Conservation (phyloP, 2,329 filamentous ascomycete species). For the Fusarium circinatum region DNA sequence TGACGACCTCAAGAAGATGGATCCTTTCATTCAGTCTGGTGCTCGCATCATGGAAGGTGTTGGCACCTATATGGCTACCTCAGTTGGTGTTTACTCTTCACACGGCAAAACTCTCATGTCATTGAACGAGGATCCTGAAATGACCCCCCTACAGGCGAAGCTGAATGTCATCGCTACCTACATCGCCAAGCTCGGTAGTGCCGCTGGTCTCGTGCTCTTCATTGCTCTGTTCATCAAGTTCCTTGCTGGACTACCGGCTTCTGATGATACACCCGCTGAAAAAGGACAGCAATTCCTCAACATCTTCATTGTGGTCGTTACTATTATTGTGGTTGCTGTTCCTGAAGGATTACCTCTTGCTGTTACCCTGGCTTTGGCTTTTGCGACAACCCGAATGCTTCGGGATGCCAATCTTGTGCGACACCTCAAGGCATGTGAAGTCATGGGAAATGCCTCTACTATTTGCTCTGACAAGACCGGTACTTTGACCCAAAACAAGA, state of each 20-base stretch:
- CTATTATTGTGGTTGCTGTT: conserved; percentile 82
- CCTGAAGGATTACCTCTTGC: conserved; percentile 81
- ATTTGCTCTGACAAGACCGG: conserved; percentile 77
- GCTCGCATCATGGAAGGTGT: conserved; percentile 81
- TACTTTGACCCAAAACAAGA: conserved; percentile 74
- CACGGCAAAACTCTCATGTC: conserved; percentile 81
- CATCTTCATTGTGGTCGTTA: conserved; percentile 82
- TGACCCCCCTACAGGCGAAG: conserved; percentile 81
- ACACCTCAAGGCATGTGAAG: conserved; percentile 80
- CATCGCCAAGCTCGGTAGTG: conserved; percentile 81
- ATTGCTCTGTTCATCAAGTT: conserved; percentile 89
- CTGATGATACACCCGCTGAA: conserved; percentile 66
- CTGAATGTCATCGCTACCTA: conserved; percentile 79
- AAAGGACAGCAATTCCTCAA: conserved; percentile 84
- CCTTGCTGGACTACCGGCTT: conserved; percentile 70
- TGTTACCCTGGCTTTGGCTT: conserved; percentile 80
- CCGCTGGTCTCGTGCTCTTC: conserved; percentile 82
- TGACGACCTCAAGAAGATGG: conserved; percentile 75
- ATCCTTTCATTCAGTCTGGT: conserved; percentile 88
- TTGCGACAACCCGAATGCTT: conserved; percentile 81
- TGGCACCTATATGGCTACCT: conserved; percentile 78
- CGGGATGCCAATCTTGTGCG: conserved; percentile 82
- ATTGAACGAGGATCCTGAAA: conserved; percentile 77
- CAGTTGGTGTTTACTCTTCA: conserved; percentile 77
- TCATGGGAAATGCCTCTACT: conserved; percentile 81